Evolutionary conservation across 768 basidiomycete genomes (phyloP).

Genomic region (Xerocomus brunneocitrinus): DNA sequence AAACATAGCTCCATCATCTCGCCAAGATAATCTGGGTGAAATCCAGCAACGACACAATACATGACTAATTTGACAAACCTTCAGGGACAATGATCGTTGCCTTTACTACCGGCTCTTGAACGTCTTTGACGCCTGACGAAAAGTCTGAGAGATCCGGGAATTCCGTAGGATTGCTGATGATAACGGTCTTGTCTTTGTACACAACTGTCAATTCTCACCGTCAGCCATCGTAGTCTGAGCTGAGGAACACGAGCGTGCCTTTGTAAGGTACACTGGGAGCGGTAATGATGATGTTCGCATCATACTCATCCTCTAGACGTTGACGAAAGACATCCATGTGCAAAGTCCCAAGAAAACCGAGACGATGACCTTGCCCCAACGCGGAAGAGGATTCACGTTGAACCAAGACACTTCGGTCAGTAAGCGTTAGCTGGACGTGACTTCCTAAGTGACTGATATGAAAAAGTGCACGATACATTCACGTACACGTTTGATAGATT

Average conservation of each 20-base stretch:
- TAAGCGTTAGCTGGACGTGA: slow-evolving; percentile 62
- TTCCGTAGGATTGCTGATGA: slow-evolving; percentile 90
- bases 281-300: slow-evolving; percentile 91
- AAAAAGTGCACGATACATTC: not conserved
- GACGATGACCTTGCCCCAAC: slow-evolving; percentile 88
- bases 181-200: slow-evolving; percentile 56
- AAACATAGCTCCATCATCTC: slow-evolving; percentile 96
- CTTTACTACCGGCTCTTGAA: slow-evolving; percentile 91
- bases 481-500: slow-evolving; percentile 84
- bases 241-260: slow-evolving; percentile 35
- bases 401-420: slow-evolving; percentile 84
- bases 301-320: slow-evolving; percentile 93
- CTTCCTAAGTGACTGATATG: slow-evolving; percentile 5
- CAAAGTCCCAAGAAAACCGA: slow-evolving; percentile 92
- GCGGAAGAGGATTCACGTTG: slow-evolving; percentile 92
- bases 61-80: slow-evolving; percentile 42
- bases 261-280: slow-evolving; percentile 95
- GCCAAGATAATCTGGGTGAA: slow-evolving; percentile 74
- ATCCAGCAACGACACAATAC: not conserved
- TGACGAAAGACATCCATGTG: slow-evolving; percentile 98
- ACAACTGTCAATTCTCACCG: slow-evolving; percentile 47
- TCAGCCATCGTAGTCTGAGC: not conserved
- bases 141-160: slow-evolving; percentile 81
- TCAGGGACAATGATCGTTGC: slow-evolving; percentile 94
- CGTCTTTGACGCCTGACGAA: slow-evolving; percentile 56